Base-by-base conservation (phyloP, 805 yeast genomes). In the Teunomyces panamensis region DNA sequence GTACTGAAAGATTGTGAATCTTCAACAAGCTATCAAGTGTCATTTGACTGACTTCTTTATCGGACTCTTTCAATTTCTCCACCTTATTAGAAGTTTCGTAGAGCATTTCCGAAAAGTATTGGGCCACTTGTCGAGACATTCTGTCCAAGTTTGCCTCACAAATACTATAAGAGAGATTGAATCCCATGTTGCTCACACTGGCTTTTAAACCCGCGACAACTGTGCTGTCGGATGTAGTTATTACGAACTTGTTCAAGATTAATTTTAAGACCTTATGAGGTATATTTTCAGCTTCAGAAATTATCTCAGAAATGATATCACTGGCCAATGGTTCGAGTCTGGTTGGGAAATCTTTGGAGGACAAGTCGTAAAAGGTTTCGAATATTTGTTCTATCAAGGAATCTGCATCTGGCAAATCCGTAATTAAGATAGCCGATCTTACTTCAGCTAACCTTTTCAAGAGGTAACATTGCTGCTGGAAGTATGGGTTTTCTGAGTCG, bases 61-160 rank as follows among this genome's bases (percentile, higher is more conserved):
- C 61, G 9, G 29, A 27, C 5, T 32, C 39, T 20, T 29, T 17
- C 9, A 24, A 9, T 9, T 59, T 62, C n/a, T 63, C 64, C 11
- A 43, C 42, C 48, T 58, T 27, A 52, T 62, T 54, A 5, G 67
- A 56, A 11, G 74, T 73, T 34, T 81, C 86, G 56, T 83, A 83
- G 8, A 89, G 62, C 49, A 82, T 73, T 56, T 89, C 96, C 0
- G 96, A 84, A 53, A 89, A 87, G 55, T 84, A 85, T 59, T 84
- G 90, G 2, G 95, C 85, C 30, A 88, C 71, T 51, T 81, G 81
- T 53, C 96, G 77, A 11, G 92, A 80, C 76, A 90, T 74, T 51
- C 89, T 74, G 52, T 87, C 95, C 1, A 82, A 63, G 55, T 87
- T 87, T 1, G 80, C 70, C 48, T 80, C 83, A 59, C 96, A 89